Percentiles rank a stretch among this genome's conserved stretches.
Evolutionary conservation across 139 green algal genomes (phyloP).

Genomic region (Picochlorum costavermella): DNA sequence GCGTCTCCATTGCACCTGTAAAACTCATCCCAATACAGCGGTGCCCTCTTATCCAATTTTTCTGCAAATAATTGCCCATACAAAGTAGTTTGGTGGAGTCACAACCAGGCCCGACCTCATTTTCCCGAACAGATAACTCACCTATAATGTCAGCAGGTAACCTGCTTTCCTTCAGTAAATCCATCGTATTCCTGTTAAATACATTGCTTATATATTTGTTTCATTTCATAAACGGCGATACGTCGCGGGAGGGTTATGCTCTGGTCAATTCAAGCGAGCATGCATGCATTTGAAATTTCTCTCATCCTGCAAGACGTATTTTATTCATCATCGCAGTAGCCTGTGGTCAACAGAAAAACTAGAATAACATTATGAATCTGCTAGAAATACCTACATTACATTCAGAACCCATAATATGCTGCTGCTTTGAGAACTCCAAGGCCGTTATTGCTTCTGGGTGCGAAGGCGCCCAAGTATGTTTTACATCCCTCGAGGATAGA

Average conservation of each 20-base stretch:
- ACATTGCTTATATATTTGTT: neutral
- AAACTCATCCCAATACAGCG: constrained; percentile 72
- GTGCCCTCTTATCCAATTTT: constrained; percentile 52
- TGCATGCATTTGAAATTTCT: neutral
- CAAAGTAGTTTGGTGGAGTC: too few relatives aligned
- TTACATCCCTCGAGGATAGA: too few relatives aligned
- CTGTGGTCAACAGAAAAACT: too few relatives aligned
- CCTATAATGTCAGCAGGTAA: neutral
- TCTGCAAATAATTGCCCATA: constrained; percentile 21
- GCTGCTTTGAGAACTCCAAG: constrained; percentile 2
- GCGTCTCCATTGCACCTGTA: constrained; percentile 57
- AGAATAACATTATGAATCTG: neutral
- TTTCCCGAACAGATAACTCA: neutral
- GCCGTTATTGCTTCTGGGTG: neutral
- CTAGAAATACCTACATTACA: neutral
- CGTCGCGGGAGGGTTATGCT: neutral
- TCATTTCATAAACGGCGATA: too few relatives aligned
- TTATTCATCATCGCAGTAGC: neutral
- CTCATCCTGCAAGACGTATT: constrained; percentile 2
- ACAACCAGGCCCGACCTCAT: neutral
- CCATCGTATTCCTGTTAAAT: neutral
- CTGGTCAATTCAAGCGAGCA: neutral
- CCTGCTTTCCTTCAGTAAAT: neutral
- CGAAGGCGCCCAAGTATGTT: too few relatives aligned
- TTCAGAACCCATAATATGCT: too few relatives aligned